Evolutionary conservation across 306 rosid genomes (phyloP).

Genomic region (Prunus davidiana): DNA sequence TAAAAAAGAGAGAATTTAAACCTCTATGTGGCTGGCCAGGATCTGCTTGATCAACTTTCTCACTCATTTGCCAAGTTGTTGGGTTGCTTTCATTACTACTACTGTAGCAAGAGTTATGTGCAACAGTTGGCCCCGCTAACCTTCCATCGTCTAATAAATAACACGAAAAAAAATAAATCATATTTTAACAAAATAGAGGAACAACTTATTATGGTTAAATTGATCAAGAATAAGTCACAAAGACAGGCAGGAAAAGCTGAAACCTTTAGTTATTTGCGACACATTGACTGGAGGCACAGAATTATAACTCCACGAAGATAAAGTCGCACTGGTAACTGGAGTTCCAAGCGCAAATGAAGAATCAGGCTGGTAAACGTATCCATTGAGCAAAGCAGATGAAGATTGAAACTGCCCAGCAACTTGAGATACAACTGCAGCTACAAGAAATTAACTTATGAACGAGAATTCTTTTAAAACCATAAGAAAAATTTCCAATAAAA

Average conservation of each 20-base stretch:
- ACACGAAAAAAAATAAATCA: not conserved
- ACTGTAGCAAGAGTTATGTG: slow-evolving; percentile 51
- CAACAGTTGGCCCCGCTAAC: slow-evolving; percentile 38
- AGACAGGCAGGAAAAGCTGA: slow-evolving; percentile 16
- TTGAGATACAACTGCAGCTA: slow-evolving; percentile 53
- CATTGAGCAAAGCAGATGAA: slow-evolving; percentile 50
- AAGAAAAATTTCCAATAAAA: slow-evolving; percentile 8
- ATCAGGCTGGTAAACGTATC: slow-evolving; percentile 49
- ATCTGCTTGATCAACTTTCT: slow-evolving; percentile 35
- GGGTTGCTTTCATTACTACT: slow-evolving; percentile 67
- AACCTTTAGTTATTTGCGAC: slow-evolving; percentile 66
- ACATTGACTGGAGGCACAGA: slow-evolving; percentile 38
- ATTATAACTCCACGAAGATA: slow-evolving; percentile 64
- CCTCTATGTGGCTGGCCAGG: slow-evolving; percentile 50
- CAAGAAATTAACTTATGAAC: slow-evolving; percentile 20
- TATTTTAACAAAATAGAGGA: not conserved
- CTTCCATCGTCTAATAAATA: slow-evolving; percentile 49
- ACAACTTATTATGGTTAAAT: not conserved
- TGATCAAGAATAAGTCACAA: not conserved
- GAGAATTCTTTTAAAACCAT: slow-evolving; percentile 1
- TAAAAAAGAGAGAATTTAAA: slow-evolving; percentile 11
- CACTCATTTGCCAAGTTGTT: slow-evolving; percentile 34
- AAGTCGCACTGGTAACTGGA: slow-evolving; percentile 46
- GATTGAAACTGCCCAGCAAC: slow-evolving; percentile 47
- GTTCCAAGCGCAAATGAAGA: slow-evolving; percentile 59